Evolutionary conservation across 2,329 filamentous ascomycete genomes (phyloP), one percentile per base, ranked within the genome.

Genomic region (Aspergillus sp.): DNA sequence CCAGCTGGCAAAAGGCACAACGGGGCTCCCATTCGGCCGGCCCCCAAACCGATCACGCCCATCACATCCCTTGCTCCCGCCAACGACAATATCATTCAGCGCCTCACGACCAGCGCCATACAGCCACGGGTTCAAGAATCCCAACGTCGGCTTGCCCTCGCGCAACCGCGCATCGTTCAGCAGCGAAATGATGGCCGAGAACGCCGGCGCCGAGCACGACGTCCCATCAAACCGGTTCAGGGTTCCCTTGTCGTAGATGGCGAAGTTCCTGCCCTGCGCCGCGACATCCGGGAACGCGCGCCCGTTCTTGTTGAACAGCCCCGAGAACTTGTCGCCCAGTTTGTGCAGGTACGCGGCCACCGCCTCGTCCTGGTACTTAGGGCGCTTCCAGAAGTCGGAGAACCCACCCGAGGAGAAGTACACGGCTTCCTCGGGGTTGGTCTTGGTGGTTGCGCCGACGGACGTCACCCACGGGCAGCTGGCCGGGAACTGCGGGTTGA

Each of bases 41-140:
- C 75, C 74, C 3, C 70, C 68, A 57, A 76, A 77, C 2, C 73
- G 73, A 17, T 67, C 64, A 1, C 62, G 60, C 1, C 77, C 77
- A 30, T 71, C 72, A 57, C 78, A 81, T 9, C 78, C 78, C 0
- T 58, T 70, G 33, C 75, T 79, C 6, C 73, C 75, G 14, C 78
- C 79, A 10, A 66, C 53, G 3, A 72, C 71, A 48, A 81, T 77
- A 54, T 81, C 79, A 26, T 73, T 80, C 43, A 81, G 60, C 2
- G 70, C 76, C 8, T 65, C 57, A 52, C 65, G 62, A 3, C 69
- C 77, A 17, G 61, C 60, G 20, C 65, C 65, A 62, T 85, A 86
- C 5, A 85, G 62, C 79, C 80, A 84, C 0, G 82, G 82, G 60
- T 86, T 85, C 44, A 85, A 55, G 70, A 82, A 85, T 0, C 83